Conservation (phyloP, 2,329 filamentous ascomycete genomes). For the Xylariaceae sp. region DNA sequence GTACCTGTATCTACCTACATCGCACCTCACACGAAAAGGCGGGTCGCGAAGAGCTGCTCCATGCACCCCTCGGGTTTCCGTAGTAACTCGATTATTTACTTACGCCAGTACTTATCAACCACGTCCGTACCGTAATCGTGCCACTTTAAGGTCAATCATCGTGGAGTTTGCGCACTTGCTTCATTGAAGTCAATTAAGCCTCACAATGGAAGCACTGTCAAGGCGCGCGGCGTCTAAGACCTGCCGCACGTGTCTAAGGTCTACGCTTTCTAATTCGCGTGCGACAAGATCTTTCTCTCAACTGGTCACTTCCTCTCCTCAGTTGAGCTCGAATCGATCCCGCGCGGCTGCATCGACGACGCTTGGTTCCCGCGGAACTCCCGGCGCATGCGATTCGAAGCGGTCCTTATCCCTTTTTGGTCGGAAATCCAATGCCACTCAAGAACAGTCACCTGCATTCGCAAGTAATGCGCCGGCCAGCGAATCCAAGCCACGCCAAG, state of each 20-base stretch:
- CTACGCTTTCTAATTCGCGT: slow-evolving; percentile 18
- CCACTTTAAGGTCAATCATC: slow-evolving; percentile 1
- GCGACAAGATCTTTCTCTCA: slow-evolving; percentile 24
- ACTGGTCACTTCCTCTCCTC: slow-evolving; percentile 13
- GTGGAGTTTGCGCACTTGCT: slow-evolving; percentile 1
- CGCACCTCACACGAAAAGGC: not conserved
- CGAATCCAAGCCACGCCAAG: slow-evolving; percentile 23
- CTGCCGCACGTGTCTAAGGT: slow-evolving; percentile 29
- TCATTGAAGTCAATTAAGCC: not conserved
- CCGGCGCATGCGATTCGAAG: slow-evolving; percentile 6
- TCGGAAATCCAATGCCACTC: slow-evolving; percentile 21
- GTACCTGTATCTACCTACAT: not conserved
- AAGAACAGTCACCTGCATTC: slow-evolving; percentile 16
- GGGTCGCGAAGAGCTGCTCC: not conserved
- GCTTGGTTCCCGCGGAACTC: slow-evolving; percentile 2
- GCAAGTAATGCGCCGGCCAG: slow-evolving; percentile 17
- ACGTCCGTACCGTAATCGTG: not conserved
- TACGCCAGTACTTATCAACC: not conserved
- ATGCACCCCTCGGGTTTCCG: not conserved
- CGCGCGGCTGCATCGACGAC: slow-evolving; percentile 14
- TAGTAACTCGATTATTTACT: not conserved
- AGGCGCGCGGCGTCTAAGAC: slow-evolving; percentile 27
- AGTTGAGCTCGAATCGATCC: slow-evolving; percentile 9
- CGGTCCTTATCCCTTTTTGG: slow-evolving; percentile 29
- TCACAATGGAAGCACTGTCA: slow-evolving; percentile 30